Conservation (phyloP, 345 rosid species). For the Populus davidiana region DNA sequence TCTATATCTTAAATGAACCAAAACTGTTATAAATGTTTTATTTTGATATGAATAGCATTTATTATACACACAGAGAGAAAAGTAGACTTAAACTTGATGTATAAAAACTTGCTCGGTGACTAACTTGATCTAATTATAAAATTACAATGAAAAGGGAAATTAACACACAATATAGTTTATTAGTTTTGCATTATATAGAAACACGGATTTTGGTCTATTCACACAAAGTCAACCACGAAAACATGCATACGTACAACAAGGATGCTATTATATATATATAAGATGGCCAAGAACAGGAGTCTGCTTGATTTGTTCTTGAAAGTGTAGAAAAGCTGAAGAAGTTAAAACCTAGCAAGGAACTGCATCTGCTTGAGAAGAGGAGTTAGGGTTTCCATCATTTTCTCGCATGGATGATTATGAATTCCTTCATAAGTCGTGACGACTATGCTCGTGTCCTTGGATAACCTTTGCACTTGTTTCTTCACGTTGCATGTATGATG, state of each 20-base stretch:
- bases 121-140: neutral
- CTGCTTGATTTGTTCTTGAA: neutral
- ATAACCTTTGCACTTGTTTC: slow-evolving; percentile 88
- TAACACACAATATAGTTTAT: neutral
- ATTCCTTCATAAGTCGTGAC: slow-evolving; percentile 82
- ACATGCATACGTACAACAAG: neutral
- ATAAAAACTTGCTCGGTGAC: neutral
- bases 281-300: neutral
- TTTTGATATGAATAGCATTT: too few relatives aligned
- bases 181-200: neutral
- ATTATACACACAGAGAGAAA: too few relatives aligned
- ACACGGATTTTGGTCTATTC: neutral
- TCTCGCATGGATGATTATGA: slow-evolving; percentile 88
- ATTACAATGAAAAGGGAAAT: neutral
- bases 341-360: slow-evolving; percentile 59
- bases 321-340: neutral
- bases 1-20: neutral
- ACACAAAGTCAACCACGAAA: neutral
- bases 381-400: slow-evolving; percentile 84
- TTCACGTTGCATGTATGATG: slow-evolving; percentile 93
- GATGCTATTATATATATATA: too few relatives aligned
- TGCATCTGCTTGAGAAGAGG: slow-evolving; percentile 92
- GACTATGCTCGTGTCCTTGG: slow-evolving; percentile 68
- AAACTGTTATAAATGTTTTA: neutral
- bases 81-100: too few relatives aligned